Evolutionary conservation across 78 protist species (phyloP), one percentile per base, ranked within the genome.

Genomic region (Diacronema lutheri): DNA sequence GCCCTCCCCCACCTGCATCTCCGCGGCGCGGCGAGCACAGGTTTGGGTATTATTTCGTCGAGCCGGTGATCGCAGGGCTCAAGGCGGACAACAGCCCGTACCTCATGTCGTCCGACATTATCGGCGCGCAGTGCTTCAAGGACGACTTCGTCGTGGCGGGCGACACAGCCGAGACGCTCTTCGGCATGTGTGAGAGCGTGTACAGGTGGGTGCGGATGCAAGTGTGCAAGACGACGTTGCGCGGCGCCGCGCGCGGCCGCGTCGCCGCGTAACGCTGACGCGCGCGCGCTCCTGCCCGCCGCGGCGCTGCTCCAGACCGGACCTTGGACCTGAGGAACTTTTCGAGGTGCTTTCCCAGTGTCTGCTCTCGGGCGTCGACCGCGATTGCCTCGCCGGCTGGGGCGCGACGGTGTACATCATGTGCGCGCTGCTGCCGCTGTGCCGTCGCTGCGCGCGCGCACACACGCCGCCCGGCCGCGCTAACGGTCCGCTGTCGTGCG

Each of bases 341-440:
- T 74, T 74, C 50, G 41, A 74, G 38, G 81, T 74, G 40, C 31
- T 81, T 4, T 13, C 85, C n/a, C 85, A 81, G 38, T 81, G 85
- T 61, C n/a, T 81, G 26, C 85, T 81, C 20, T 6, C 31, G 14
- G 85, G 81, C 41, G 74, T 81, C 26, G 85, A 81, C 85, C 73
- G 85, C 41, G 85, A 81, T n/a, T 44, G 69, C 74, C 74, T 81
- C 26, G 60, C 74, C 29, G 85, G 85, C 37, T 81, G 85, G 85
- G 85, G 85, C 41, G 14, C 61, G 37, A 25, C 25, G 16, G 85
- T 81, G 26, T 44, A 7, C 16, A 44, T 44, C 50, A 44, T 44
- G 50, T 44, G 50, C 50, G 50, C 50, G 7, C n/a, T n/a, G n/a
- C n/a, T n/a, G n/a, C n/a, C n/a, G 50, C 50, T 44, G 50, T 3